Base-by-base conservation (phyloP, 345 rosid genomes). In the Brassica cretica region DNA sequence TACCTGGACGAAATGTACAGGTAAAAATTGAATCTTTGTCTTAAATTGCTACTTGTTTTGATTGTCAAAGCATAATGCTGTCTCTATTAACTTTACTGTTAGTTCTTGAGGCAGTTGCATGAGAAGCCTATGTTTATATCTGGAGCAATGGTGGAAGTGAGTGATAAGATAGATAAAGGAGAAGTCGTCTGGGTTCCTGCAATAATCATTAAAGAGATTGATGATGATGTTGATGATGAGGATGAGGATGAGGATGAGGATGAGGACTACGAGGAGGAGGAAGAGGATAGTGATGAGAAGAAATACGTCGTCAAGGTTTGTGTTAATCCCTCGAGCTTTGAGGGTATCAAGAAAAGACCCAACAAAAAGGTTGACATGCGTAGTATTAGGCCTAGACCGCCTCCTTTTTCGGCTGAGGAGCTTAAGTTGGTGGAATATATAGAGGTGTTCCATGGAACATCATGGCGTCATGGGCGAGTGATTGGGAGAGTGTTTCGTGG, bases 391-490 rank as follows among this genome's bases (percentile, higher is more conserved):
- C 76, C 92, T 21, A 33, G 68, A 25, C 89, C 86, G 77, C 90
- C 94, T 32, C 68, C 12, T 62, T 62, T 76, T 29, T 59, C 25
- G 7, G 86, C 76, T 55, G 80, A 82, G 64, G 71, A 77, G 68
- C 83, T 74, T 72, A 79, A 80, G 21, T 78, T 83, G 78, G 66
- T 84, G 64, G 89, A 86, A 61, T 81, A 27, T 77, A 87, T 90
- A 12, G 92, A 90, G 71, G 63, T 68, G 29, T n/a, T 10, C 19
- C 19, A 63, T 63, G 49, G 63, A 12, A 18, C 2, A 3, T 25
- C 63, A 32, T 73, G 76, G 69, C 76, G 68, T 62, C 76, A 72
- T 30, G 49, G 49, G 29, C n/a, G n/a, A 64, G 15, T 49, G 70
- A 5, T 7, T 5, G 14, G 33, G 72, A 64, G 15, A 12, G 14